Conservation (phyloP, 352 stramenopile species). For the Globisporangium splendens region DNA sequence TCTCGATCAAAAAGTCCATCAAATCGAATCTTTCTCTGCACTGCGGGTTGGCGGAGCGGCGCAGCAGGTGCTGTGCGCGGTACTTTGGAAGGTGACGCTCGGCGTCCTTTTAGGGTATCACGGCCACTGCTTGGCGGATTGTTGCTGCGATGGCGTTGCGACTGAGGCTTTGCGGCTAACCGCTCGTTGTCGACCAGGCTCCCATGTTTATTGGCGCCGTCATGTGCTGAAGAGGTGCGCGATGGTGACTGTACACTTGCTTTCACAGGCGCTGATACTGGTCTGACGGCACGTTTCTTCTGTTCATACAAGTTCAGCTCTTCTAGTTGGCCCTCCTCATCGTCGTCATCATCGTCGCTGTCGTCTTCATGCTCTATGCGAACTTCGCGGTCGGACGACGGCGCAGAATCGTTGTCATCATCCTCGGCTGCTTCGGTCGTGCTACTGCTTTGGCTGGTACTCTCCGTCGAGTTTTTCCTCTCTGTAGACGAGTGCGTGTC, state of each 20-base stretch:
- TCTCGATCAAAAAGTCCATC: conserved; percentile 29
- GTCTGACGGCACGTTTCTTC: conserved; percentile 6
- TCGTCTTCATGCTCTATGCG: background rate
- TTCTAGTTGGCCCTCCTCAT: background rate
- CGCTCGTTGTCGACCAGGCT: too few species aligned
- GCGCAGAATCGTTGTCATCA: conserved; percentile 1
- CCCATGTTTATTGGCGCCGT: background rate
- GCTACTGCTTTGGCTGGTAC: conserved; percentile 12
- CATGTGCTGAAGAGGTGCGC: background rate
- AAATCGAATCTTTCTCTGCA: conserved; percentile 14
- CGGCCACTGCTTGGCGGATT: background rate
- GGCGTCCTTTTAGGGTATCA: background rate
- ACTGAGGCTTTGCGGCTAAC: background rate
- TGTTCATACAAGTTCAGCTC: background rate
- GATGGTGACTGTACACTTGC: background rate
- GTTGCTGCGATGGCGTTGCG: conserved; percentile 1
- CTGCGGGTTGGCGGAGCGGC: background rate
- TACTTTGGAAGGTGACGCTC: background rate
- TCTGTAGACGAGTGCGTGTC: background rate
- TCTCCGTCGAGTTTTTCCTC: background rate
- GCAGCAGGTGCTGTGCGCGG: conserved; percentile 32
- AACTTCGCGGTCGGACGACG: background rate
- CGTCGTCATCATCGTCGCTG: conserved; percentile 3
- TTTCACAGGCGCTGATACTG: conserved; percentile 19
- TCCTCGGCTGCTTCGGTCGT: conserved; percentile 16